phyloP scores from a whole-genome alignment of 352 stramenopile genomes.

The Phytophthora macrochlamydospora region DNA sequence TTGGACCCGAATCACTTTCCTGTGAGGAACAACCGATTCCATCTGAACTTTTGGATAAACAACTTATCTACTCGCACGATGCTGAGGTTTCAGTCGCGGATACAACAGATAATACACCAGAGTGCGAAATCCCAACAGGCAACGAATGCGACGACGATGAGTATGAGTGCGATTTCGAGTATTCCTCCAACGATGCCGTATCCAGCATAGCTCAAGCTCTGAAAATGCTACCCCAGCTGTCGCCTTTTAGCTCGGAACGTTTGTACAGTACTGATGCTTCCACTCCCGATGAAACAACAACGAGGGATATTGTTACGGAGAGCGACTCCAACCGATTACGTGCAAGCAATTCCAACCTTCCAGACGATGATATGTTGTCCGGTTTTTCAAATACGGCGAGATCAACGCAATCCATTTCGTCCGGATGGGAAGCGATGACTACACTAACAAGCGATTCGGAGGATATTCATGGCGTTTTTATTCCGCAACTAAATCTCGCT shows the following conservation, averaged over 20 bases:
- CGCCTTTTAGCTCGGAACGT: constrained; percentile 2
- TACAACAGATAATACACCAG: neutral
- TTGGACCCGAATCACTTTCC: neutral
- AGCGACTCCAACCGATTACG: neutral
- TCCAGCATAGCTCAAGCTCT: constrained; percentile 48
- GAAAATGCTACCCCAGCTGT: constrained; percentile 38
- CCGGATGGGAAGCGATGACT: neutral
- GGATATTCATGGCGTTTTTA: neutral
- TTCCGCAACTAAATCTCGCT: constrained; percentile 3
- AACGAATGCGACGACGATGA: neutral
- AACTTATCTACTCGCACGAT: neutral
- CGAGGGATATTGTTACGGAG: constrained; percentile 1
- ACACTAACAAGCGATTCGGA: neutral
- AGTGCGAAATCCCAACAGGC: constrained; percentile 1
- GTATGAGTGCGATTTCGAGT: constrained; percentile 39
- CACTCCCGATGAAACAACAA: constrained; percentile 5
- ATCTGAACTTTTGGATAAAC: neutral
- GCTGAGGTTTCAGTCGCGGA: neutral
- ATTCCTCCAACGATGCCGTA: constrained; percentile 36
- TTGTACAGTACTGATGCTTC: constrained; percentile 9
- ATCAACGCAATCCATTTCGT: neutral
- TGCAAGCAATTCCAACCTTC: neutral
- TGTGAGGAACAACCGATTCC: neutral
- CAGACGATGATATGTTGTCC: neutral
- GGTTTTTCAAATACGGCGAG: neutral